A percentile compares a stretch with the other conserved stretches of the same genome.
These are phyloP conservation scores for Xylariaceae sp. DNA, from an alignment of 2,329 filamentous ascomycete species.

Conservation along the genomic window DNA sequence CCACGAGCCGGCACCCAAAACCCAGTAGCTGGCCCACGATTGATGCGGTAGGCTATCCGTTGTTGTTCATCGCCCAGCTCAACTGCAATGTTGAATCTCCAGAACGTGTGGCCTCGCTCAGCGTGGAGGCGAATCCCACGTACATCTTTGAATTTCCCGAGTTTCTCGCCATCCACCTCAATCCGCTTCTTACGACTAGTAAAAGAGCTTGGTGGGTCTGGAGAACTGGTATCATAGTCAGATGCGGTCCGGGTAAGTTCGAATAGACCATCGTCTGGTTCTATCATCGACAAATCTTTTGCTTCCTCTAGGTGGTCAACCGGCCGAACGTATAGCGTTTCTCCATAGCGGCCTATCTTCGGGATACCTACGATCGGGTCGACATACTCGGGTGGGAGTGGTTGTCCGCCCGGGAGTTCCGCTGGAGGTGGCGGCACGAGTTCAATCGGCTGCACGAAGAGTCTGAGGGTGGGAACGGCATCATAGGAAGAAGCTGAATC, in stretches of 20 bases:
- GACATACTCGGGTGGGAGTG: slow-evolving; percentile 74
- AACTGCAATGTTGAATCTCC: slow-evolving; percentile 93
- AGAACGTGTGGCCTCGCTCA: slow-evolving; percentile 88
- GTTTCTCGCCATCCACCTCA: slow-evolving; percentile 70
- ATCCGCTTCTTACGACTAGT: slow-evolving; percentile 50
- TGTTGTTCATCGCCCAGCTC: slow-evolving; percentile 75
- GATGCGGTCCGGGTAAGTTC: slow-evolving; percentile 59
- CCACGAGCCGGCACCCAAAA: slow-evolving; percentile 91
- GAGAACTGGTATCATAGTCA: slow-evolving; percentile 43
- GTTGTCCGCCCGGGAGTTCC: slow-evolving; percentile 59
- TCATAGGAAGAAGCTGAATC: slow-evolving; percentile 81
- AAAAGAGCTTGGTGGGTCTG: slow-evolving; percentile 51
- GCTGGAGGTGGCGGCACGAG: slow-evolving; percentile 73
- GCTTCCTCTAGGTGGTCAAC: slow-evolving; percentile 80
- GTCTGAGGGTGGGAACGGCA: slow-evolving; percentile 69
- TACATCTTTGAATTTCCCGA: slow-evolving; percentile 78
- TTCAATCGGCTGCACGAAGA: slow-evolving; percentile 85
- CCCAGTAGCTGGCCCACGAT: slow-evolving; percentile 77
- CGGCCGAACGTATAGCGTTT: slow-evolving; percentile 82
- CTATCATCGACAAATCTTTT: slow-evolving; percentile 71
- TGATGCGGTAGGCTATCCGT: slow-evolving; percentile 92
- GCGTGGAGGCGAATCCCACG: slow-evolving; percentile 76
- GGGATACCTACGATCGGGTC: slow-evolving; percentile 85
- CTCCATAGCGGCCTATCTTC: slow-evolving; percentile 78
- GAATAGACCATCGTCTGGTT: slow-evolving; percentile 79